These are phyloP conservation scores for Tricholoma sp. DNA, from an alignment of 768 basidiomycete genomes.

Conservation along the genomic window DNA sequence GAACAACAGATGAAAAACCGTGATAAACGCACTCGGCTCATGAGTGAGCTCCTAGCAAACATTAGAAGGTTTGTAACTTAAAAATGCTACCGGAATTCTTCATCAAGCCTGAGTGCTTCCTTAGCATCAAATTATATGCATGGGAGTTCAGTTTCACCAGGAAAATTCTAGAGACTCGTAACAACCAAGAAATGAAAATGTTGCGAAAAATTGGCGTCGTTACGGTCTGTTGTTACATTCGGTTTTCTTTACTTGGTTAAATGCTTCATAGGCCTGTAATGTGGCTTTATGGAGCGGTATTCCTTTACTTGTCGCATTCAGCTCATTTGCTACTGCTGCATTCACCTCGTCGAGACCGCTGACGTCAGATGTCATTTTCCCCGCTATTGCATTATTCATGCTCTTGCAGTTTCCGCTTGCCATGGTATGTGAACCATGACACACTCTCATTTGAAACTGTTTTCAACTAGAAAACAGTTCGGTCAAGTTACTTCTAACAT, in stretches of 20 bases:
- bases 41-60: conserved; percentile 92
- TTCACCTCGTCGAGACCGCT: conserved; percentile 58
- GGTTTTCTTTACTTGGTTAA: not conserved
- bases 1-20: conserved; percentile 91
- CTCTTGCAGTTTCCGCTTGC: conserved; percentile 81
- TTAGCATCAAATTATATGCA: conserved; percentile 83
- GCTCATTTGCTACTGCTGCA: conserved; percentile 75
- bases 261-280: conserved; percentile 43
- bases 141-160: conserved; percentile 92
- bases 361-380: conserved; percentile 91
- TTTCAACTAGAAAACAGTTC: conserved; percentile 37
- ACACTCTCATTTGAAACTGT: not conserved
- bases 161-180: conserved; percentile 73
- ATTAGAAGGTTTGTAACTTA: conserved; percentile 61
- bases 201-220: conserved; percentile 77
- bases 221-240: conserved; percentile 37
- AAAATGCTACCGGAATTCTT: not conserved
- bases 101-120: not conserved
- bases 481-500: conserved; percentile 72
- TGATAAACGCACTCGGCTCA: conserved; percentile 76
- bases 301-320: conserved; percentile 73
- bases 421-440: conserved; percentile 46
- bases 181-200: conserved; percentile 78
- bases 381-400: conserved; percentile 89
- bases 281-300: conserved; percentile 64